Base-by-base conservation (phyloP, 148 eudicot species). In the Mesembryanthemum crystallinum region DNA sequence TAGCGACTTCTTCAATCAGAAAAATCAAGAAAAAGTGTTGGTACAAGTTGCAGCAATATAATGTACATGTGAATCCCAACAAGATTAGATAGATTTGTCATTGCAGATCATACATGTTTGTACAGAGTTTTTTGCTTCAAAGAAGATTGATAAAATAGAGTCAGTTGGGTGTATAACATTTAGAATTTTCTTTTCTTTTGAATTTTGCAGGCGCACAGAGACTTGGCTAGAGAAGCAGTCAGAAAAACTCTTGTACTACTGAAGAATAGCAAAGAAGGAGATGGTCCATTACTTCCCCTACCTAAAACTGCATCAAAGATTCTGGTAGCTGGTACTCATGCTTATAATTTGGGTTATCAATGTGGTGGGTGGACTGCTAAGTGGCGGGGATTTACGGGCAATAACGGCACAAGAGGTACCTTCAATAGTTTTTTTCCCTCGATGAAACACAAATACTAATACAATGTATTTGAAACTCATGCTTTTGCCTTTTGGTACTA, bases 311-410 rank as follows among this genome's bases (percentile, higher is more conserved):
- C 71, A 23, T 54, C 81, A 18, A 82, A 69, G 71, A 73, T 82
- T 77, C 78, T 82, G 61, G 81, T 82, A 29, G 74, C 84, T 52
- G 84, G 84, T 25, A 73, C 81, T 23, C 84, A 82, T 77, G 84
- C 84, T 77, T 78, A 82, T 39, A 77, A 82, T 63, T 52, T 82
- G 69, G 84, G 84, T 23, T 82, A 69, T 54, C 84, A 82, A 30
- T 82, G 84, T 55, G 84, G 84, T 15, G 84, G 81, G 11, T 82
- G 84, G 84, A 77, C 84, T 21, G 73, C 73, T n/a, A 67, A 69
- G 1, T 82, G 84, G 84, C 78, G 73, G 12, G 84, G 84, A 28
- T 82, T 82, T 72, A 0, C 11, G 8, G 78, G 77, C 32, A 82
- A 82, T 42, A 51, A 57, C 21, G 74, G 35, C 61, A 77, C 78